These are phyloP conservation scores for Vigna radiata DNA, from an alignment of 306 rosid genomes.

Conservation along the genomic window DNA sequence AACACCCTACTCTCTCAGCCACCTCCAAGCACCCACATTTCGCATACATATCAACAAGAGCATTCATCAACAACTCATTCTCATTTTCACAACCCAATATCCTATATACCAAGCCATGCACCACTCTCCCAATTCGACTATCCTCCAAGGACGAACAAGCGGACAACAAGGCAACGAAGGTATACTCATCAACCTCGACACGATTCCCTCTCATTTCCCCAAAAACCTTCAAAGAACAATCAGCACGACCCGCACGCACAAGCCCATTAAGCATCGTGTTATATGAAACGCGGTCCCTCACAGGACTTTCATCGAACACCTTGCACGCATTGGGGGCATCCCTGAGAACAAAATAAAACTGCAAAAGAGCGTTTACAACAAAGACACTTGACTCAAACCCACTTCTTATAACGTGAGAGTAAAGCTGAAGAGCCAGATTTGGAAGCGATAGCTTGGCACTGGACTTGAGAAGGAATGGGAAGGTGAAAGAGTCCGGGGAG, in stretches of 20 bases:
- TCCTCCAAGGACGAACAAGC: conserved; percentile 46
- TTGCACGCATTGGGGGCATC: conserved; percentile 26
- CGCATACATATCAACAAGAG: conserved; percentile 58
- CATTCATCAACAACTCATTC: conserved; percentile 43
- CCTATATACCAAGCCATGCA: conserved; percentile 52
- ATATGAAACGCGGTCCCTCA: conserved; percentile 51
- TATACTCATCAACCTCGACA: conserved; percentile 51
- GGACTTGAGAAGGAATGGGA: conserved; percentile 52
- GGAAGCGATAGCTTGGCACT: conserved; percentile 34
- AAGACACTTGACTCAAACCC: conserved; percentile 45
- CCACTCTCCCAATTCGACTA: conserved; percentile 44
- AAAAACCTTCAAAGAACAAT: conserved; percentile 33
- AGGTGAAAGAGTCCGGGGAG: conserved; percentile 49
- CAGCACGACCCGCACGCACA: conserved; percentile 42
- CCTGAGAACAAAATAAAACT: conserved; percentile 37
- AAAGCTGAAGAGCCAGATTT: conserved; percentile 47
- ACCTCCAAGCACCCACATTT: conserved; percentile 50
- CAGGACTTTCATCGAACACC: conserved; percentile 50
- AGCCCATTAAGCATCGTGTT: conserved; percentile 54
- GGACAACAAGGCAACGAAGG: conserved; percentile 52
- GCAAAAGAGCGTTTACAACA: conserved; percentile 43
- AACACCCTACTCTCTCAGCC: conserved; percentile 48
- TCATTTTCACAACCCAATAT: conserved; percentile 33
- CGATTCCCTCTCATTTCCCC: conserved; percentile 42
- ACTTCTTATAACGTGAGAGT: conserved; percentile 42